Percentiles rank a stretch among this genome's conserved stretches.
phyloP scores from a whole-genome alignment of 2,329 filamentous ascomycete species.

The Emergomyces africanus region DNA sequence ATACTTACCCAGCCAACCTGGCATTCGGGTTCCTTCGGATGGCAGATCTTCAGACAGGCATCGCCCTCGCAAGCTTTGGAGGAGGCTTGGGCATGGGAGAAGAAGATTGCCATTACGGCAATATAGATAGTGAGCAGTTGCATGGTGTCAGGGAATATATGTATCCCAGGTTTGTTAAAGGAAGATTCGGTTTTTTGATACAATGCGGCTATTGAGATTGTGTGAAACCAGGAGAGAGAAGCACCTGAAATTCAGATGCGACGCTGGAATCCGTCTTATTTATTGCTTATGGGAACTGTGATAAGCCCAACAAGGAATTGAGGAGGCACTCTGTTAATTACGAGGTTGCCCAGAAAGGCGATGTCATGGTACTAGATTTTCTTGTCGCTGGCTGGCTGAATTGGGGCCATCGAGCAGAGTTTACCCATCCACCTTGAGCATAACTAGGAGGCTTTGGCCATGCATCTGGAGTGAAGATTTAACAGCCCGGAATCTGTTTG shows the following conservation, averaged over 20 bases:
- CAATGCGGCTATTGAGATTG: not conserved
- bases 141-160: not conserved
- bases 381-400: not conserved
- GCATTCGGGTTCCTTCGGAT: not conserved
- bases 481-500: not conserved
- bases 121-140: not conserved
- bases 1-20: not conserved
- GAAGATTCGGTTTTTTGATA: not conserved
- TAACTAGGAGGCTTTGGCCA: not conserved
- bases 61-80: not conserved
- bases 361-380: not conserved
- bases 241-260: not conserved
- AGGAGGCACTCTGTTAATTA: not conserved
- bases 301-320: not conserved
- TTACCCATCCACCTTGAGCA: not conserved
- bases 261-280: not conserved
- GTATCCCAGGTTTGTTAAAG: not conserved
- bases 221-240: not conserved
- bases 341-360: not conserved
- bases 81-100: not conserved
- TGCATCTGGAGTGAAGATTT: not conserved
- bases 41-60: not conserved
- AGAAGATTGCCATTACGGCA: not conserved
- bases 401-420: not conserved
- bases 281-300: not conserved